Base-by-base conservation (phyloP, 345 rosid genomes). In the Atalantia buxifolia region DNA sequence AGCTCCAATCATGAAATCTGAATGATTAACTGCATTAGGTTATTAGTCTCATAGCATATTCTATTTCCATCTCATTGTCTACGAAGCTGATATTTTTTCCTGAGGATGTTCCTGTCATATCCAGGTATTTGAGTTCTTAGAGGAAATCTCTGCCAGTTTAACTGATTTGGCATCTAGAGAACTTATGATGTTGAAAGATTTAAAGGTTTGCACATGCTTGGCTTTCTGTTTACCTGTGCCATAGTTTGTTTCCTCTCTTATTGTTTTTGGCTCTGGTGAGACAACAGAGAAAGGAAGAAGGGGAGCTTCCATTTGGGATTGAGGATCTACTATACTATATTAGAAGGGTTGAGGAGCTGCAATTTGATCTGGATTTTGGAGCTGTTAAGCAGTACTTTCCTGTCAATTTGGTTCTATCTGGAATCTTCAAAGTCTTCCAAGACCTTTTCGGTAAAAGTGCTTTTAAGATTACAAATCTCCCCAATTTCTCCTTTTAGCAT, bases 41-140 rank as follows among this genome's bases (percentile, higher is more conserved):
- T 3, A 30, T 70, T n/a, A 38, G 30, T 6, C 42, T 30, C 19
- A 45, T 57, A 70, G 50, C 6, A 31, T 31, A 31, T 72, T 56
- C 50, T 35, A 56, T 72, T 72, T 57, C 76, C 65, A 33, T 5
- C 3, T 35, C 50, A 31, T 24, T 48, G 50, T 68, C 75, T 36
- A 30, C 63, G 50, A 63, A 69, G 48, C 33, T 76, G 45, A 65
- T 77, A 16, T 28, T 77, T 7, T 14, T 35, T 66, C 48, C 5
- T 66, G 63, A 70, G 45, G 69, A 45, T 45, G 31, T 60, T 65
- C 33, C 36, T 72, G 27, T 68, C 76, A 59, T 76, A 59, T 59
- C n/a, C 89, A 95, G 99, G 95, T 95, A 48, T 85, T 88, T 85
- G 92, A 89, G 80, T 95, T 95, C 90, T 85, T 95, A 71, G 99